These are phyloP conservation scores for Sporothrix globosa DNA, from an alignment of 2,329 filamentous ascomycete species.

Conservation along the genomic window DNA sequence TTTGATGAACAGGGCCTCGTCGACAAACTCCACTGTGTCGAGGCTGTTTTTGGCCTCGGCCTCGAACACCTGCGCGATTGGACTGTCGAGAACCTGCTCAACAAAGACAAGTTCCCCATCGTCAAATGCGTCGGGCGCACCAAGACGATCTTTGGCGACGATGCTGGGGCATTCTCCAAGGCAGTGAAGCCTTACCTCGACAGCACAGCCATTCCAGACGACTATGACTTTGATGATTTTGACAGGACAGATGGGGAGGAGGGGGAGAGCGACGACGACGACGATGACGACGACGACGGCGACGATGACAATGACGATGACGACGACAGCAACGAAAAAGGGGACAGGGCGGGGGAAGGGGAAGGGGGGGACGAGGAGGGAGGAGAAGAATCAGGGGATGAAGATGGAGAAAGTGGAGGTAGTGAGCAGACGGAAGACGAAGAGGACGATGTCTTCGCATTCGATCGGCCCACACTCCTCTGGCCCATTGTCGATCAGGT, in stretches of 20 bases:
- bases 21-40: slow-evolving; percentile 9
- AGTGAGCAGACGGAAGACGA: too few species aligned
- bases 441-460: background rate
- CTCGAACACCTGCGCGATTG: background rate
- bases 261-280: background rate
- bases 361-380: background rate
- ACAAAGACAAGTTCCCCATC: background rate
- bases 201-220: slow-evolving; percentile 24
- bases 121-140: slow-evolving; percentile 1
- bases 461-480: background rate
- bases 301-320: background rate
- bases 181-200: slow-evolving; percentile 30
- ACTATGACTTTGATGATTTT: background rate
- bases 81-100: slow-evolving; percentile 11
- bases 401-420: background rate
- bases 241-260: background rate
- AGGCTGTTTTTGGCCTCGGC: slow-evolving; percentile 17
- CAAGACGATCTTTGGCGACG: background rate
- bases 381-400: background rate
- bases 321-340: background rate
- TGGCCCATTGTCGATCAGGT: slow-evolving; percentile 48
- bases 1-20: background rate
- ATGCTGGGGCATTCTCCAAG: background rate
- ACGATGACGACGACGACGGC: background rate
- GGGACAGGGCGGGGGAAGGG: too few species aligned